Evolutionary conservation across 192 early-diverging fungal genomes (phyloP), one percentile per base, ranked within the genome.

Genomic region (Coemansia sp.): DNA sequence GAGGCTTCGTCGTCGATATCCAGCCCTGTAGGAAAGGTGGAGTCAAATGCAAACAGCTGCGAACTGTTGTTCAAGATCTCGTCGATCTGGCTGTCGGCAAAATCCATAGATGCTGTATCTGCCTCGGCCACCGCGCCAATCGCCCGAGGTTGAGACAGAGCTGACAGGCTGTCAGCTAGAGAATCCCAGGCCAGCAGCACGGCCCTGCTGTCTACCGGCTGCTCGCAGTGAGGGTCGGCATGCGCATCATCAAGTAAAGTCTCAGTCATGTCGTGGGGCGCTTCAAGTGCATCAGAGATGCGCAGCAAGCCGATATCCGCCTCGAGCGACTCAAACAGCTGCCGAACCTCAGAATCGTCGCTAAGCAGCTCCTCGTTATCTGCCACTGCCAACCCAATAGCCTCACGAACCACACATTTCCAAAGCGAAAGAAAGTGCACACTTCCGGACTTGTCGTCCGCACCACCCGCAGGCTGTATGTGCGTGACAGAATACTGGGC

Each of bases 21-120:
- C 38, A 19, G n/a, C 49, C 15, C 17, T 26, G 19, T 21, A 21
- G 23, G 5, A 26, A 11, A 22, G 45, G 17, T 20, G n/a, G n/a
- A n/a, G 53, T 21, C 23, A 39, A 67, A 55, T 12, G 25, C 25
- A 20, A 62, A 41, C 21, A 62, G 59, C 59, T 62, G 53, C 3
- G 66, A 61, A 41, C 29, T 47, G 21, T 62, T 41, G 31, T 53
- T 48, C 27, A 62, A 27, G 4, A 62, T 23, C 2, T 23, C 29
- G 38, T 57, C 54, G 19, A 57, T 56, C 4, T 60, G 53, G 46
- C 48, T 50, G 10, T 35, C 31, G 5, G 19, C 32, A 12, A 35
- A 14, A 1, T 15, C 26, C 17, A 7, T n/a, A 3, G 19, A 4
- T 7, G 3, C 38, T 7, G 7, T 28, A 2, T 26, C 44, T 1